Percentiles rank a stretch among this genome's conserved stretches.
Conservation (phyloP, 768 basidiomycete genomes). For the Dictyophora rubrovolvata region DNA sequence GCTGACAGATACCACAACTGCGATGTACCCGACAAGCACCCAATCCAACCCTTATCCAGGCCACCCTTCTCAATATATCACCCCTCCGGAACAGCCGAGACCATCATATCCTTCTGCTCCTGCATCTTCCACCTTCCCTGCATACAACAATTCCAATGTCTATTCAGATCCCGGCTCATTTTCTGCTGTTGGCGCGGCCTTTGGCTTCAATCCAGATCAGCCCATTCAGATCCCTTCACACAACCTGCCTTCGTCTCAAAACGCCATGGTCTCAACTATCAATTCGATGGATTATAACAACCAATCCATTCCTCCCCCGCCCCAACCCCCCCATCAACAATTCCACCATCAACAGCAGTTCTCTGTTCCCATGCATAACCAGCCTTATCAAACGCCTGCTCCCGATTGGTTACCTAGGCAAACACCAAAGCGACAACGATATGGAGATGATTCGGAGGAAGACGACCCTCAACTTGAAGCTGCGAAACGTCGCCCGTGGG, state of each 20-base stretch:
- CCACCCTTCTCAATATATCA: not conserved
- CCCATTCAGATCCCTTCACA: conserved; percentile 6
- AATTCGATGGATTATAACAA: not conserved
- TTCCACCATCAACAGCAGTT: not conserved
- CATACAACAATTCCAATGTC: not conserved
- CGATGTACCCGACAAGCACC: not conserved
- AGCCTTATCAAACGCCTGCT: not conserved
- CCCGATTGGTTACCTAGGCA: not conserved
- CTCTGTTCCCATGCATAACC: not conserved
- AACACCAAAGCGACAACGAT: not conserved
- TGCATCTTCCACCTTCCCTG: not conserved
- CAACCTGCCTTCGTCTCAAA: not conserved
- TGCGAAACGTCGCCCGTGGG: not conserved
- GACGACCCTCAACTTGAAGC: not conserved
- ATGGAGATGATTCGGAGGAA: conserved; percentile 3
- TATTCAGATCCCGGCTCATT: conserved; percentile 1
- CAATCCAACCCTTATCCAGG: not conserved
- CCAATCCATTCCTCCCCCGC: not conserved
- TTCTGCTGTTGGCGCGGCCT: conserved; percentile 3
- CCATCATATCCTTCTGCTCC: not conserved
- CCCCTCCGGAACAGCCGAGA: not conserved
- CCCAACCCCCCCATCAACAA: not conserved
- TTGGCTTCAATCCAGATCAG: conserved; percentile 7
- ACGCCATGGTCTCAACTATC: not conserved
- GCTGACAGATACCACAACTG: not conserved